These are phyloP conservation scores for Solanum hybrid DNA, from an alignment of 305 asterid genomes.

Conservation along the genomic window DNA sequence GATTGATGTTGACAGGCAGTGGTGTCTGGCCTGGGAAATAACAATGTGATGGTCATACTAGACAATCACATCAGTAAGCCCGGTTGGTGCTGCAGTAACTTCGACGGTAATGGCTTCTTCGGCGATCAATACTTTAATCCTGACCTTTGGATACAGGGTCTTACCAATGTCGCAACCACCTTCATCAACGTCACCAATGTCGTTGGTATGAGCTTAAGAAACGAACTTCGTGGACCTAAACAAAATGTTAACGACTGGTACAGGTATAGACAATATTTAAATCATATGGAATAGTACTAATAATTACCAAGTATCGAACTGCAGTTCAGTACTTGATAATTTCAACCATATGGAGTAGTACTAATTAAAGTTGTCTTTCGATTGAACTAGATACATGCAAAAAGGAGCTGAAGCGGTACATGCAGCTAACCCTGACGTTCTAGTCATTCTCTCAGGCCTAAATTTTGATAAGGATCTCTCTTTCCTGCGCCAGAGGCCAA, in stretches of 20 bases:
- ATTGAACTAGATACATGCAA: conserved; percentile 53
- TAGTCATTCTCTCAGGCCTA: conserved; percentile 70
- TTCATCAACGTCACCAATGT: conserved; percentile 45
- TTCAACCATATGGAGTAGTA: not conserved
- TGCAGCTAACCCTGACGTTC: conserved; percentile 60
- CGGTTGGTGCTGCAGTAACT: conserved; percentile 87
- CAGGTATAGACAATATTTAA: conserved; percentile 18
- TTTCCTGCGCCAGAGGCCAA: conserved; percentile 36
- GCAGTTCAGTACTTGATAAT: not conserved
- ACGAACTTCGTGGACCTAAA: conserved; percentile 75
- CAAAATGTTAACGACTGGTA: conserved; percentile 76
- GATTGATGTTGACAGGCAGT: conserved; percentile 45
- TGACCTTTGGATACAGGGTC: conserved; percentile 64
- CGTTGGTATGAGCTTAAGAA: conserved; percentile 82
- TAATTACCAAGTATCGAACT: not conserved
- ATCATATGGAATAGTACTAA: not conserved
- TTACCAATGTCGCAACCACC: conserved; percentile 59
- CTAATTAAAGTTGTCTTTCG: not conserved
- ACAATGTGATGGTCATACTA: conserved; percentile 67
- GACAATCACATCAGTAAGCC: conserved; percentile 93
- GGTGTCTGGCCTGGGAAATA: conserved; percentile 60
- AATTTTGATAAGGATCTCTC: conserved; percentile 60
- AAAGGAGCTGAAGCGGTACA: conserved; percentile 89
- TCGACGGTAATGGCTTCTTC: conserved; percentile 88
- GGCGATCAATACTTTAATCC: conserved; percentile 73